These are phyloP conservation scores for Peronosclerospora sorghi DNA, from an alignment of 352 stramenopile genomes.

Conservation along the genomic window DNA sequence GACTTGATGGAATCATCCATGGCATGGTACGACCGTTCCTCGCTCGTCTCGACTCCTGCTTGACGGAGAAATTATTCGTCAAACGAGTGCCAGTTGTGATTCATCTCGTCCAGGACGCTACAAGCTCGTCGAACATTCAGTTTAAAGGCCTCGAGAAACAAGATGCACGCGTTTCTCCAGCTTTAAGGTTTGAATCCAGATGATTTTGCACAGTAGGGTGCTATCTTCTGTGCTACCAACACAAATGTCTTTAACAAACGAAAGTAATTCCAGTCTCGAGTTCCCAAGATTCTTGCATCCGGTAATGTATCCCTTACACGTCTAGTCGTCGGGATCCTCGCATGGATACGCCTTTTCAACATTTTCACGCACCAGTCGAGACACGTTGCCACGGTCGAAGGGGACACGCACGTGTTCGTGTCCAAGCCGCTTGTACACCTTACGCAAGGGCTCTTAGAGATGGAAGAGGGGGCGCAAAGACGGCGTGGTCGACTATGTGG, in stretches of 20 bases:
- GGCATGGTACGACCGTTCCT: slow-evolving; percentile 22
- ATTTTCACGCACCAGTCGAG: too few relatives aligned
- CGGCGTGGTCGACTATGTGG: too few relatives aligned
- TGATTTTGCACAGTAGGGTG: slow-evolving; percentile 32
- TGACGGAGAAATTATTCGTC: slow-evolving; percentile 37
- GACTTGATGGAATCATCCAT: slow-evolving; percentile 38
- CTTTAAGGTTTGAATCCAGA: slow-evolving; percentile 35
- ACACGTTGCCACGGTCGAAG: too few relatives aligned
- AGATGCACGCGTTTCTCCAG: slow-evolving; percentile 48
- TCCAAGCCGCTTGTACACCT: too few relatives aligned
- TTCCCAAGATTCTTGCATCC: slow-evolving; percentile 12
- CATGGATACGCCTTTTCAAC: too few relatives aligned
- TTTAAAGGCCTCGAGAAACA: slow-evolving; percentile 43
- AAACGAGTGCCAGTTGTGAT: slow-evolving; percentile 44
- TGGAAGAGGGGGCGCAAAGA: too few relatives aligned
- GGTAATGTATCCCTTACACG: slow-evolving; percentile 14
- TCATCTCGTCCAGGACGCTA: slow-evolving; percentile 36
- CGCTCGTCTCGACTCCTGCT: slow-evolving; percentile 10
- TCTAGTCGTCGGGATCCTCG: too few relatives aligned
- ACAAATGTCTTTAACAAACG: slow-evolving; percentile 11
- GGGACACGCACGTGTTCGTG: too few relatives aligned
- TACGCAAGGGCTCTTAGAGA: too few relatives aligned
- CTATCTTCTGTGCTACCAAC: slow-evolving; percentile 13
- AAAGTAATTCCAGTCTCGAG: slow-evolving; percentile 9
- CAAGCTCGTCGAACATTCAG: slow-evolving; percentile 52